phyloP scores from a whole-genome alignment of 2,329 filamentous ascomycete genomes.

The Cladorrhinum sp. region DNA sequence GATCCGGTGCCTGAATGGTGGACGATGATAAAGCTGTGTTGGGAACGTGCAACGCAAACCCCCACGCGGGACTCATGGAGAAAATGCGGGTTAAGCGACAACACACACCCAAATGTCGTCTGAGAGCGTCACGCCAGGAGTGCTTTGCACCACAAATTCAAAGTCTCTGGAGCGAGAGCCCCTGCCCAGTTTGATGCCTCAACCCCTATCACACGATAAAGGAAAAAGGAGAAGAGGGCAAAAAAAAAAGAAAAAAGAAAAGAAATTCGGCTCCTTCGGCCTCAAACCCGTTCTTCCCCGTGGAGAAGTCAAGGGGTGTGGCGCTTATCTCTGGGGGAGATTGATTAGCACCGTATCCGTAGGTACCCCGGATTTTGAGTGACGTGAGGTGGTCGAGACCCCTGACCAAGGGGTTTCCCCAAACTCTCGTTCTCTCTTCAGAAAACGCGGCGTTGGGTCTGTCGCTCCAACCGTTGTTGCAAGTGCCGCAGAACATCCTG shows the following conservation, averaged over 20 bases:
- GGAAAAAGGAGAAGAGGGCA: neutral
- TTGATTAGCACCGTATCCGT: neutral
- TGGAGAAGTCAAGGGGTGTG: slow-evolving; percentile 8
- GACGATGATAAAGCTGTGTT: slow-evolving; percentile 9
- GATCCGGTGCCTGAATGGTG: neutral
- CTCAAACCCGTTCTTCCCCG: neutral
- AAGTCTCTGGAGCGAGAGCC: slow-evolving; percentile 11
- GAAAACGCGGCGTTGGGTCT: slow-evolving; percentile 4
- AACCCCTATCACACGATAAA: slow-evolving; percentile 10
- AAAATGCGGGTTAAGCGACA: slow-evolving; percentile 13
- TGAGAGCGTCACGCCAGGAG: slow-evolving; percentile 14
- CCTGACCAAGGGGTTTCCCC: slow-evolving; percentile 11
- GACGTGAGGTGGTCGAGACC: slow-evolving; percentile 16
- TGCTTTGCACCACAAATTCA: neutral
- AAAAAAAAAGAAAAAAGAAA: neutral
- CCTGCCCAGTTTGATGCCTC: slow-evolving; percentile 12
- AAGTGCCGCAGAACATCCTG: slow-evolving; percentile 5
- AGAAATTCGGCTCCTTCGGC: neutral
- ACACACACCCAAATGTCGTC: slow-evolving; percentile 1
- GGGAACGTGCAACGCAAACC: slow-evolving; percentile 15
- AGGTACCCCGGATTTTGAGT: slow-evolving; percentile 28
- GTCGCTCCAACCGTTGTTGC: neutral
- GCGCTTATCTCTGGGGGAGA: slow-evolving; percentile 15
- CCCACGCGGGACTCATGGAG: slow-evolving; percentile 18
- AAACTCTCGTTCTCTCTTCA: slow-evolving; percentile 2